Conservation (phyloP, 169 alveolate species). For the Cryptosporidium tyzzeri region DNA sequence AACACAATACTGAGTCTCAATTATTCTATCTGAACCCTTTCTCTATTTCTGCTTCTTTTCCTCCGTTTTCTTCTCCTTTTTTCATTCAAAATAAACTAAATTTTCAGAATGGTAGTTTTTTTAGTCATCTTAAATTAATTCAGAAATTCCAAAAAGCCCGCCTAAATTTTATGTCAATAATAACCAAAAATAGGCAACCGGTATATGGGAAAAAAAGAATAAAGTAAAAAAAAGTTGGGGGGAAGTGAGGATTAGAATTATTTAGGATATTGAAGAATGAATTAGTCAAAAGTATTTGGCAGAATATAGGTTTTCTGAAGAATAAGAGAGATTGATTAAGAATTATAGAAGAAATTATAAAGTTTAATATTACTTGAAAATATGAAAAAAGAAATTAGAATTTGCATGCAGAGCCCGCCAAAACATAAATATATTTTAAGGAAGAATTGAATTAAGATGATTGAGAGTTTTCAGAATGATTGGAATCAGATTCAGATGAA, state of each 20-base stretch:
- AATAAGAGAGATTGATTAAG: neutral
- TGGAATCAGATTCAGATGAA: neutral
- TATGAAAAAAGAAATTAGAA: too few species aligned
- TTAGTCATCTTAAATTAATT: neutral
- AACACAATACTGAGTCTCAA: neutral
- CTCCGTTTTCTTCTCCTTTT: neutral
- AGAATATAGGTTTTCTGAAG: too few species aligned
- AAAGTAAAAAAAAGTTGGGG: too few species aligned
- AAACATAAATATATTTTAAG: neutral
- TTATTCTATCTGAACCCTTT: too few species aligned
- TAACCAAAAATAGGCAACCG: neutral
- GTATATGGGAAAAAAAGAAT: neutral
- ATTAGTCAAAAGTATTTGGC: too few species aligned
- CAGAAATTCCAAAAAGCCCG: neutral
- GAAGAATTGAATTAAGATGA: neutral
- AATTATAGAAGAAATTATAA: too few species aligned
- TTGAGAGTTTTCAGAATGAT: neutral
- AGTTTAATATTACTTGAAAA: neutral
- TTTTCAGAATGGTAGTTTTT: too few species aligned
- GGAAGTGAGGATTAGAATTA: neutral
- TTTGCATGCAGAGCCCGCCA: constrained; percentile 1
- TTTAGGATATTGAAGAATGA: neutral
- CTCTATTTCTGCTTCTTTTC: neutral
- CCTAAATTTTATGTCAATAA: neutral
- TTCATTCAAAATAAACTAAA: neutral